Evolutionary conservation across 352 stramenopile genomes (phyloP), one percentile per base, ranked within the genome.

Genomic region (Nannochloropsis limnetica): DNA sequence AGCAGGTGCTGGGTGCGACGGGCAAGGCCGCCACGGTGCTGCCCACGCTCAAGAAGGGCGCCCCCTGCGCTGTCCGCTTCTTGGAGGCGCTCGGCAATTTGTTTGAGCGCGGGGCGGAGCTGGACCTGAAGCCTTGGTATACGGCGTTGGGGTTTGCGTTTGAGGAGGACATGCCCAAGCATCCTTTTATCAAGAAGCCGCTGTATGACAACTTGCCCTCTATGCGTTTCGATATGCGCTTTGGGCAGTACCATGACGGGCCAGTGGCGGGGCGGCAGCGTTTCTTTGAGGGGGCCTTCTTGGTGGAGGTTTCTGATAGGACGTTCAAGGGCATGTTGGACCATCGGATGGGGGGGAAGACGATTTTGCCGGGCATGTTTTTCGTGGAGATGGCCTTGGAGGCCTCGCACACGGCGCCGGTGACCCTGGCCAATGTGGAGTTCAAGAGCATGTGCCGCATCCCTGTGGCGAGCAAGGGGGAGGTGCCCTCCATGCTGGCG

Each of bases 381-480:
- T 74, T 74, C 11, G 61, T 74, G 61, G 61, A 74, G 20, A 74
- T 74, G 61, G 61, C 61, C 9, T 29, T 74, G 61, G 61, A 74
- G 61, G 61, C 61, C 15, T 74, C 61, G 11, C 61, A 29, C 25
- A 74, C 61, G 9, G 15, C n/a, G n/a, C 61, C 61, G n/a, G 61
- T 74, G 0, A 74, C 61, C 1, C n/a, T 74, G n/a, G 61, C 61
- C n/a, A 74, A 74, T 29, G 61, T 74, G 61, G 61, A 74, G 25
- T 74, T 74, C 61, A 74, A 74, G 61, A 29, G n/a, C 61, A 74
- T 74, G 61, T 74, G 61, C 11, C 61, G 61, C 61, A 74, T 74
- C 61, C 61, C 61, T 74, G 61, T 74, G n/a, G 61, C 61, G n/a
- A 31, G n/a, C 61, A 74, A 74, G 61, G 61, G 61, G 0, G 61